Conservation (phyloP, 1,139 yeast species). For the Saccharomycopsis phalli region DNA sequence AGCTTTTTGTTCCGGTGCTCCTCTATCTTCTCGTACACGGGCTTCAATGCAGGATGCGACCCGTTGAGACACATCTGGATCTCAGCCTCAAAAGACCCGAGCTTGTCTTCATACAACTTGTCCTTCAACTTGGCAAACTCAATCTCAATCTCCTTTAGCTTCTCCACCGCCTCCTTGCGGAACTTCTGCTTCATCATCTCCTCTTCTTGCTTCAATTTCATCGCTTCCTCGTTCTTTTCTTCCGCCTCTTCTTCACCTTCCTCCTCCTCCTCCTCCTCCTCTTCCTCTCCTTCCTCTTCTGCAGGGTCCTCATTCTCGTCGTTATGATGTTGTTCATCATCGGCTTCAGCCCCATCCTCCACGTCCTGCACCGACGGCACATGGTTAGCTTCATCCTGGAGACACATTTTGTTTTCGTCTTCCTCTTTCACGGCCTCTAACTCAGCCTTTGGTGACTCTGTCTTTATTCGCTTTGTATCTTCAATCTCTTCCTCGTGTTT, state of each 20-base stretch:
- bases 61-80: slow-evolving; percentile 82
- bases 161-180: slow-evolving; percentile 54
- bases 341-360: slow-evolving; percentile 21
- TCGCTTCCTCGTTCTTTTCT: slow-evolving; percentile 25
- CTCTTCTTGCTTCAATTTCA: slow-evolving; percentile 28
- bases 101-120: slow-evolving; percentile 62
- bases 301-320: slow-evolving; percentile 14
- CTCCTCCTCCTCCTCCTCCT: slow-evolving; percentile 20
- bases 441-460: slow-evolving; percentile 16
- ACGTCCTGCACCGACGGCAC: slow-evolving; percentile 22
- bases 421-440: slow-evolving; percentile 18
- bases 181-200: slow-evolving; percentile 28
- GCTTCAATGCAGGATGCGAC: slow-evolving; percentile 75
- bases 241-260: slow-evolving; percentile 23
- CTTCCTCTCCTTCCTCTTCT: slow-evolving; percentile 11
- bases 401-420: slow-evolving; percentile 13
- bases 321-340: slow-evolving; percentile 20
- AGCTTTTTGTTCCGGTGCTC: slow-evolving; percentile 62
- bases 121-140: slow-evolving; percentile 84
- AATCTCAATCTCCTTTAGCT: slow-evolving; percentile 68
- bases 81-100: slow-evolving; percentile 70
- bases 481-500: slow-evolving; percentile 7
- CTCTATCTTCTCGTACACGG: slow-evolving; percentile 62
- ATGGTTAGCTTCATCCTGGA: not conserved
- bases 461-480: not conserved